Evolutionary conservation across 441 rosid species (phyloP), one percentile per base, ranked within the genome.

Genomic region (Brassica hybrid): DNA sequence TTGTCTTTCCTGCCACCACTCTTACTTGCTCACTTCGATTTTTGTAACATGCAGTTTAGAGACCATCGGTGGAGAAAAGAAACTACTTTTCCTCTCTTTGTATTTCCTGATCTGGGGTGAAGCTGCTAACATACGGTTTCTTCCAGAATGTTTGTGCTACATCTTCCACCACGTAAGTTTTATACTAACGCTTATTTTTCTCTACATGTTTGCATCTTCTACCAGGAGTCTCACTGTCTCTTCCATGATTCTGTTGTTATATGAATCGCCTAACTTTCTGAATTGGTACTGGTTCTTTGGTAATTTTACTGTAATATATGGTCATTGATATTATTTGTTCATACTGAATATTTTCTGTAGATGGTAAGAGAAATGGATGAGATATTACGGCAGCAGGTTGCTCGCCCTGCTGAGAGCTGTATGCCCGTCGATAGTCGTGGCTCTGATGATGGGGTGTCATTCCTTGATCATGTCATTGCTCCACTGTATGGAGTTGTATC

Each of bases 131-230:
- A 74, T 94, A 65, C 89, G 99, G 86, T 96, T 89, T 80, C 90
- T 96, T 88, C 99, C 99, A 21, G 99, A 96, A 86, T 96, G 99
- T 84, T 83, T 96, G 79, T 96, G 99, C 89, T 96, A 96, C 88
- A 91, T 96, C 80, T 96, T 94, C 83, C 99, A 96, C 86, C 91
- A 96, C 83, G 98, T 93, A 83, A 86, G 93, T 85, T 59, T 57
- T 38, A 32, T 67, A 72, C 48, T 67, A 76, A 41, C 36, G 56
- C 71, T 72, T 67, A 27, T 54, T 67, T 69, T 66, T 65, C 76
- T 65, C 43, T 67, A 16, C 50, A 43, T 70, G 69, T 45, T 61
- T 34, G 25, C 60, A 12, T 56, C 41, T 21, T 41, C 45, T 43
- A 59, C 54, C 25, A 11, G 69, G 43, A 27, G 45, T 52, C 65